Conservation (phyloP, 257 asterid genomes). For the Prunella vulgaris region DNA sequence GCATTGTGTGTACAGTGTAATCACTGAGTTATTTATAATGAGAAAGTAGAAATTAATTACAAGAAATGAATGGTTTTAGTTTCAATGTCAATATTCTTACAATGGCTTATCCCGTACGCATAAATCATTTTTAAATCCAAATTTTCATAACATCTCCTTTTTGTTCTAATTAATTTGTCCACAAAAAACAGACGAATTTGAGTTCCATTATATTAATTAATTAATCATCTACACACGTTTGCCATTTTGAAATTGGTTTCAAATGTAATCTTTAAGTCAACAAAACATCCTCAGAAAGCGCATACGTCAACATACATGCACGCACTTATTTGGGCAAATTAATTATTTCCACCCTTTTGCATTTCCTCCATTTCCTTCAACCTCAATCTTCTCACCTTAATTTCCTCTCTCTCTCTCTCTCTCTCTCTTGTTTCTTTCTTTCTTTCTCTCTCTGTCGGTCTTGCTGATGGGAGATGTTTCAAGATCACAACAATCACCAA, state of each 20-base stretch:
- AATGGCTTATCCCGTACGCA: no score
- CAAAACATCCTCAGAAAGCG: constrained; percentile 27
- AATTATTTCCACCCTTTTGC: constrained; percentile 16
- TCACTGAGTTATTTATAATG: no score
- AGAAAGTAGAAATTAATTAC: no score
- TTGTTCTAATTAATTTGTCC: not conserved
- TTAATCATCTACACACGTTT: no score
- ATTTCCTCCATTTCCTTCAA: constrained; percentile 15
- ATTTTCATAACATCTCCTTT: no score
- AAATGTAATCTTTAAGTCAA: not conserved
- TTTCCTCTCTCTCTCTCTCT: not conserved
- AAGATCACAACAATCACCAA: constrained; percentile 34
- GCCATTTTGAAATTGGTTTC: not conserved
- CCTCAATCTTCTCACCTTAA: not conserved
- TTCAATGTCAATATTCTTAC: no score
- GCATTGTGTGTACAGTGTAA: no score
- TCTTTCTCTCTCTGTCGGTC: constrained; percentile 16
- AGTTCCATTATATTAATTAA: no score
- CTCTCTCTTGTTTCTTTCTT: not conserved
- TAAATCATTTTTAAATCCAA: not conserved
- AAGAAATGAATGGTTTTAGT: no score
- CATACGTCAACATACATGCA: not conserved
- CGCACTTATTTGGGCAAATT: constrained; percentile 26
- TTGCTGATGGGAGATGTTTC: constrained; percentile 57
- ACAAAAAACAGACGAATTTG: not conserved